These are phyloP conservation scores for Phytophthora colocasiae DNA, from an alignment of 352 stramenopile species.

Conservation along the genomic window DNA sequence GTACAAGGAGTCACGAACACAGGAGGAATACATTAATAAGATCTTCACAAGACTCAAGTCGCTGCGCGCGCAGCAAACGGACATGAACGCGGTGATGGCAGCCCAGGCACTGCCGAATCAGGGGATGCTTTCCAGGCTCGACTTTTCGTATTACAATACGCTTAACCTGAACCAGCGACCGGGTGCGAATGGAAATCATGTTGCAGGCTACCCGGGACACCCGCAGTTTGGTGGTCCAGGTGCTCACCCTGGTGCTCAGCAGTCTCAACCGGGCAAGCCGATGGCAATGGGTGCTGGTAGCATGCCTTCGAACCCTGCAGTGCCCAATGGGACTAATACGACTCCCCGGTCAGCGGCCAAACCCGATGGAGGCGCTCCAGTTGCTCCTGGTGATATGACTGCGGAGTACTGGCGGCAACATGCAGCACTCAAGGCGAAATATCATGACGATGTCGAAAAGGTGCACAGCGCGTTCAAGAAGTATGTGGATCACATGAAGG, in stretches of 20 bases:
- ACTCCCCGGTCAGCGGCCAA: conserved; percentile 30
- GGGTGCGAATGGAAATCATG: conserved; percentile 30
- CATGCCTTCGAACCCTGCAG: conserved; percentile 37
- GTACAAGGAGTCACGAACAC: conserved; percentile 84
- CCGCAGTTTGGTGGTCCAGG: conserved; percentile 40
- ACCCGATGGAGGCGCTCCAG: conserved; percentile 22
- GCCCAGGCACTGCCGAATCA: conserved; percentile 70
- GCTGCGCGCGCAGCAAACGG: conserved; percentile 71
- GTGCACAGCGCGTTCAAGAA: conserved; percentile 90
- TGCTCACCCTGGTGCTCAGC: conserved; percentile 35
- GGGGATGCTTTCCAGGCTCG: conserved; percentile 74
- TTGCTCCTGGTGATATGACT: conserved; percentile 48
- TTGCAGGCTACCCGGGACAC: conserved; percentile 50
- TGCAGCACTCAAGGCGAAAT: conserved; percentile 77
- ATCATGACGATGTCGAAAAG: conserved; percentile 85
- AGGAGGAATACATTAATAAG: conserved; percentile 91
- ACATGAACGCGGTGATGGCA: conserved; percentile 76
- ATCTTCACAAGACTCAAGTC: conserved; percentile 87
- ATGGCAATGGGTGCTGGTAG: conserved; percentile 19
- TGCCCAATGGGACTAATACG: conserved; percentile 24
- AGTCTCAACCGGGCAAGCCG: conserved; percentile 27
- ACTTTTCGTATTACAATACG: conserved; percentile 83
- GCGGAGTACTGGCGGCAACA: conserved; percentile 85
- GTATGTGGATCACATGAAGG: conserved; percentile 90
- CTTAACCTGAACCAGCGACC: conserved; percentile 57